Conservation (phyloP, 352 stramenopile species). For the Globisporangium recalcitrans region DNA sequence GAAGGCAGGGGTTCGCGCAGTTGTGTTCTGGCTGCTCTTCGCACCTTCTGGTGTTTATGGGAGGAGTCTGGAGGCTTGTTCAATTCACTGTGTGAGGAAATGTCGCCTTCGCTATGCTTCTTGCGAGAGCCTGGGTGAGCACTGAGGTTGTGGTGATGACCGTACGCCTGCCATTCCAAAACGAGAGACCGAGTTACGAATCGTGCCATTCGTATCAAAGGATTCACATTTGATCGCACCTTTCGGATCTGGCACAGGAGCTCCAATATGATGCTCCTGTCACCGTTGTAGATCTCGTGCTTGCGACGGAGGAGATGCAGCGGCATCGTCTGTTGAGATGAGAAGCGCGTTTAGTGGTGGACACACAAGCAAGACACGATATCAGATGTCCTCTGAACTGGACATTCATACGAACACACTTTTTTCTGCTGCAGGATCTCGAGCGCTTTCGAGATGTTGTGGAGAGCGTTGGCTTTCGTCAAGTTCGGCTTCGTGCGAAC, state of each 20-base stretch:
- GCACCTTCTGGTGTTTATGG: neutral
- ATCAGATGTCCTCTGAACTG: neutral
- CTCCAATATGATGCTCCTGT: constrained; percentile 30
- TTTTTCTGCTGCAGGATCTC: constrained; percentile 61
- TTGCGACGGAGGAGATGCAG: constrained; percentile 39
- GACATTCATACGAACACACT: constrained; percentile 17
- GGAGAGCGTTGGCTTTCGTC: constrained; percentile 50
- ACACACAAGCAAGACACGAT: neutral
- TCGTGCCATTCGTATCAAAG: neutral
- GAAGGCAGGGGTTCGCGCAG: neutral
- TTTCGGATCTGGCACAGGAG: constrained; percentile 46
- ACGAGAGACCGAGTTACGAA: neutral
- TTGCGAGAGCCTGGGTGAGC: neutral
- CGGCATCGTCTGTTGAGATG: constrained; percentile 36
- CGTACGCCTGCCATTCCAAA: constrained; percentile 3
- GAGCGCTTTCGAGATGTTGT: constrained; percentile 72
- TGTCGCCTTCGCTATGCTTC: neutral
- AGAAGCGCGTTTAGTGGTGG: neutral
- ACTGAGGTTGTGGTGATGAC: neutral
- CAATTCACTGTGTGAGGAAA: neutral
- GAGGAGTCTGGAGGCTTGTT: neutral
- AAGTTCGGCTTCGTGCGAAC: constrained; percentile 27
- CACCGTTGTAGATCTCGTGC: constrained; percentile 31
- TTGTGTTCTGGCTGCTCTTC: too few species aligned
- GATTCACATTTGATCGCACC: constrained; percentile 15